phyloP scores from a whole-genome alignment of 1,139 yeast species.

The Geotrichum histeridarum region DNA sequence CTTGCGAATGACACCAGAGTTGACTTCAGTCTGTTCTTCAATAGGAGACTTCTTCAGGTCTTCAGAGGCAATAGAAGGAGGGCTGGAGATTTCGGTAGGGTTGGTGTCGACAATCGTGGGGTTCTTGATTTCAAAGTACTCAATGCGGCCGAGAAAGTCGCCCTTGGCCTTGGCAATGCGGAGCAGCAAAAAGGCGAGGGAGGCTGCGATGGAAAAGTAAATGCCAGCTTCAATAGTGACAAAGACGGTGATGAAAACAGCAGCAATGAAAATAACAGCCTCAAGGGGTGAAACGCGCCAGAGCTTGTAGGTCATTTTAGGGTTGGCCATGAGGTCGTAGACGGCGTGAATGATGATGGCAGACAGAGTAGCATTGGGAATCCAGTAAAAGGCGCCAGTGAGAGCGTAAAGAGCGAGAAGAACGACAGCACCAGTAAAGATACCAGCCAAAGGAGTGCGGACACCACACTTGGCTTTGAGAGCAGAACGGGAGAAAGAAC shows the following conservation, averaged over 20 bases:
- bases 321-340: slow-evolving; percentile 73
- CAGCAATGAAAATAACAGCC: slow-evolving; percentile 66
- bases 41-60: not conserved
- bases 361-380: slow-evolving; percentile 80
- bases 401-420: slow-evolving; percentile 78
- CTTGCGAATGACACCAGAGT: not conserved
- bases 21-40: not conserved
- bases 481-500: slow-evolving; percentile 92
- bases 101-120: slow-evolving; percentile 42
- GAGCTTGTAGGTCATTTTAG: slow-evolving; percentile 64
- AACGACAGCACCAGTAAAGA: slow-evolving; percentile 85
- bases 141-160: slow-evolving; percentile 70
- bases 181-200: slow-evolving; percentile 67
- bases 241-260: slow-evolving; percentile 75
- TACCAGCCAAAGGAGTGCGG: slow-evolving; percentile 88
- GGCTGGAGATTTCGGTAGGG: not conserved
- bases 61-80: not conserved
- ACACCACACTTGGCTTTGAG: slow-evolving; percentile 94
- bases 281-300: slow-evolving; percentile 77
- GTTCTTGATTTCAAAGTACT: slow-evolving; percentile 40
- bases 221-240: slow-evolving; percentile 82
- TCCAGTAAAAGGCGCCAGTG: slow-evolving; percentile 77
- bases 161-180: slow-evolving; percentile 79
- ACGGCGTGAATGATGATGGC: slow-evolving; percentile 95
- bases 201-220: slow-evolving; percentile 83